Conservation (phyloP, 192 early-diverging fungal species). For the Backusella sp. region DNA sequence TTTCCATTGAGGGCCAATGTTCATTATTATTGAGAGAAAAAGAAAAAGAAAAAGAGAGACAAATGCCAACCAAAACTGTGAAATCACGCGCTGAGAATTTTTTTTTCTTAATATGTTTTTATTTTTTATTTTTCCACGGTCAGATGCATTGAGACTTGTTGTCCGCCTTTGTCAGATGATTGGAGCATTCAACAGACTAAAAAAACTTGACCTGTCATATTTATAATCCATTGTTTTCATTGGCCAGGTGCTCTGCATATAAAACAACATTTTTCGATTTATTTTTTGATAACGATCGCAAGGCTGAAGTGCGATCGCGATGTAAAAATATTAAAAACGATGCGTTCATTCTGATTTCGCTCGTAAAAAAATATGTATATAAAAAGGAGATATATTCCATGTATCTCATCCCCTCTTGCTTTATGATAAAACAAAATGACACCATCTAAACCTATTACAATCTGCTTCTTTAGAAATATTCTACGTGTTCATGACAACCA, state of each 20-base stretch:
- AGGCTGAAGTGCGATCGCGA: background rate
- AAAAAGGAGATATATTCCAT: background rate
- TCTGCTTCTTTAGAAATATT: slow-evolving; percentile 23
- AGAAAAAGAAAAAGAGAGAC: background rate
- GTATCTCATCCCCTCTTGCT: background rate
- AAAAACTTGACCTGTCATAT: background rate
- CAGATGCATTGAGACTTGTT: background rate
- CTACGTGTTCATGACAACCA: slow-evolving; percentile 23
- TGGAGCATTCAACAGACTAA: background rate
- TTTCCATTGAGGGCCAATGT: background rate
- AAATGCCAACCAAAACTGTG: background rate
- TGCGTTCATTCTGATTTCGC: no score
- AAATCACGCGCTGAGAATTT: background rate
- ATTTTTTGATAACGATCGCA: background rate
- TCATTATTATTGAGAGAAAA: background rate
- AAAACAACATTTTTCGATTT: no score
- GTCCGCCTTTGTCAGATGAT: background rate
- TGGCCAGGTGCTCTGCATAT: background rate
- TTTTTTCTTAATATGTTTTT: no score
- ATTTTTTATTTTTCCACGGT: background rate
- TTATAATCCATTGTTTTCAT: background rate
- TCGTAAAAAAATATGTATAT: background rate
- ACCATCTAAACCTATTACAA: background rate
- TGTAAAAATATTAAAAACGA: background rate
- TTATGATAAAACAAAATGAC: background rate